Evolutionary conservation across 768 basidiomycete genomes (phyloP), one percentile per base, ranked within the genome.

Genomic region (Calocybe gangraenosa): DNA sequence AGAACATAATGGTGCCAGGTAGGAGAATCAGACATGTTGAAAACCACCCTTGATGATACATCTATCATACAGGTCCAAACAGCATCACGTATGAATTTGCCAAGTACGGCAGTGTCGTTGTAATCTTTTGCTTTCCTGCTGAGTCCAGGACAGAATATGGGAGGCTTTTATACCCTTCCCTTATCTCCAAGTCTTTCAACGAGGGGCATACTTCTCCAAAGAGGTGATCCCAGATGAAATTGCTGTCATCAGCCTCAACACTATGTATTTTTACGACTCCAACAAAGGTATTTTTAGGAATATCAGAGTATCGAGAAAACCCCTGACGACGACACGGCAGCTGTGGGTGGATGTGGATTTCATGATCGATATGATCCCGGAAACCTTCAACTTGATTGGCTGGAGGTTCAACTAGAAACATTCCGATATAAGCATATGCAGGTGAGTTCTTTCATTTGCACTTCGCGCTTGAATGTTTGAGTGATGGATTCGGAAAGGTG

Each of bases 231-330:
- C 87, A 0, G 73, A 82, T 50, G 57, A 78, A 45, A 55, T 93
- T 31, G 89, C 87, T 9, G 87, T 84, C 39, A 82, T 96, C 58
- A 86, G 84, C 53, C 68, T 94, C 41, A 96, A 93, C 63, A 92
- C 92, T 0, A 77, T 94, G 67, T 94, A 89, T 66, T 93, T 89
- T 68, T 94, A 87, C 62, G 87, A 90, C 60, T 82, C 86, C 11
- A 93, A 93, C 64, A 87, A 88, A 69, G 84, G 89, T 85, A 42
- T 47, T 70, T 52, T 25, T 31, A 42, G 34, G 36, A 14, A 32
- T 47, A 33, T 15, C 34, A 21, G 22, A 21, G 23, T 19, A 21
- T 19, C 42, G 42, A 22, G 34, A 34, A 39, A 23, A 44, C 58
- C 17, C 20, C 40, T 58, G 41, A 58, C 33, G 19, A 41, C 20